Base-by-base conservation (phyloP, 345 rosid genomes). In the Eucalyptus curtisii region DNA sequence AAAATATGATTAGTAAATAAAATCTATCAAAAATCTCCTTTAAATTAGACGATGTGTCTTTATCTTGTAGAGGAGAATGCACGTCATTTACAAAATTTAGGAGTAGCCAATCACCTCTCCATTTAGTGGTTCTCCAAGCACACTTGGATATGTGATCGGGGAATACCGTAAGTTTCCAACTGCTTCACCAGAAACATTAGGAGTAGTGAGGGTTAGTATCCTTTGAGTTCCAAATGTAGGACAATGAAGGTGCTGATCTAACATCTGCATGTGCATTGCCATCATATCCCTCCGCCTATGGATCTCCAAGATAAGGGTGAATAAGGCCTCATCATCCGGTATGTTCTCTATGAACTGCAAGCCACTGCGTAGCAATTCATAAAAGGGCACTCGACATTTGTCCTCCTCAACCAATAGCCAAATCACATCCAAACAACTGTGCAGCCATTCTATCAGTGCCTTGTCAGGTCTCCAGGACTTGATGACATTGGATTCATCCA, bases 231-330 rank as follows among this genome's bases (percentile, higher is more conserved):
- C 99, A 95, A 97, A 96, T 48, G 99, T 93, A 84, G 99, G 99
- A 91, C 99, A 97, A 90, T 98, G 99, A 88, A 98, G 99, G 90
- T 96, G 99, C 89, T 97, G 99, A 91, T 95, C 99, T 92, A 98
- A 90, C 99, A 98, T 97, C 89, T 94, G 96, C 99, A 98, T 98
- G 91, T 98, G 99, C 98, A 92, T 95, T 49, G 99, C 99, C 99
- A 98, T 95, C 91, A 94, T 95, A 93, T 98, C 99, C 90, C 99
- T 94, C 92, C 99, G 95, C 95, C 99, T 91, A 89, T 96, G 99
- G 87, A 97, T 98, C 95, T 98, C 99, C 95, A 97, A 89, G 91
- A 97, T 94, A 85, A 98, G 96, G 50, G 98, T 97, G 93, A 96
- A 97, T 91, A 96, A 95, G 88, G 99, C 99, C 92, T 96, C 99